phyloP scores from a whole-genome alignment of 768 basidiomycete species.

The Lactarius hatsudake region DNA sequence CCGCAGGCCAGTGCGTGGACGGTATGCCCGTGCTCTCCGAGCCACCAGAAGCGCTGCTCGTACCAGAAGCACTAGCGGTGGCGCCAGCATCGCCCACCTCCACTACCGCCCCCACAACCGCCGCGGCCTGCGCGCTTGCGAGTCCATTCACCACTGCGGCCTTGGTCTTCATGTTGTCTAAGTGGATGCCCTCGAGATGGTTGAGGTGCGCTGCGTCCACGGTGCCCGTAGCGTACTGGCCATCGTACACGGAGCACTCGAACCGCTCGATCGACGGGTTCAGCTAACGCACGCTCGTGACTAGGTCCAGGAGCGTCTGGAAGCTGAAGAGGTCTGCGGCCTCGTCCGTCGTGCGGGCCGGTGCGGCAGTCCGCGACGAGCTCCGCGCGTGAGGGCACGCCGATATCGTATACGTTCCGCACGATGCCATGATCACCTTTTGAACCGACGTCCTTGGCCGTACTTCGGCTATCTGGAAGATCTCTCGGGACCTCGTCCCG shows the following conservation, averaged over 20 bases:
- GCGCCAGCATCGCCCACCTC: conserved; percentile 29
- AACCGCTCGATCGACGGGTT: conserved; percentile 75
- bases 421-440: conserved; percentile 93
- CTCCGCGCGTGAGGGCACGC: conserved; percentile 96
- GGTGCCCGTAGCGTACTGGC: conserved; percentile 93
- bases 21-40: conserved; percentile 24
- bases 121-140: conserved; percentile 34
- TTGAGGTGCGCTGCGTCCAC: conserved; percentile 80
- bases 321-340: too few relatives aligned
- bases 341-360: too few relatives aligned
- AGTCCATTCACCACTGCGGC: conserved; percentile 30
- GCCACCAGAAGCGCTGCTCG: conserved; percentile 25
- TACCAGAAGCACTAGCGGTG: conserved; percentile 11
- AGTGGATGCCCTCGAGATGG: conserved; percentile 70
- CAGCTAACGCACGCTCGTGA: conserved; percentile 79
- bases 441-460: conserved; percentile 98
- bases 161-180: conserved; percentile 76
- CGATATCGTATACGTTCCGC: conserved; percentile 98
- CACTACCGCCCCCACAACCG: conserved; percentile 32
- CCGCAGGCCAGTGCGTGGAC: conserved; percentile 45
- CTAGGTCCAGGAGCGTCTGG: conserved; percentile 87
- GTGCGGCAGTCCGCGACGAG: conserved; percentile 98
- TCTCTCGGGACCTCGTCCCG: conserved; percentile 97
- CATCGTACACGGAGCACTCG: conserved; percentile 97
- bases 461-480: conserved; percentile 68